A percentile compares a stretch with the other conserved stretches of the same genome.
These are phyloP conservation scores for Lyophyllum shimeji DNA, from an alignment of 768 basidiomycete genomes.

Conservation along the genomic window DNA sequence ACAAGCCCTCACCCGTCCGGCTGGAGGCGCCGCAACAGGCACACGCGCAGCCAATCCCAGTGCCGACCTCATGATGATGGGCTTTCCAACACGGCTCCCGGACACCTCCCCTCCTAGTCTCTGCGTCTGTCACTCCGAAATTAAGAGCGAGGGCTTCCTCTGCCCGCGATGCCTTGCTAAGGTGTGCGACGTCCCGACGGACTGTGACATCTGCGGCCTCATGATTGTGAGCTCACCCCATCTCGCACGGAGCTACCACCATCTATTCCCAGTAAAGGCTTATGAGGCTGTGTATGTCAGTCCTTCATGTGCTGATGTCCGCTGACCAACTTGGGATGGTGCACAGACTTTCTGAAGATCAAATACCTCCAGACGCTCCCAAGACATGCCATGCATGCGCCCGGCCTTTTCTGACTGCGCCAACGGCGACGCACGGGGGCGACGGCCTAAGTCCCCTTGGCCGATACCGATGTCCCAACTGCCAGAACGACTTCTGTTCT, in stretches of 20 bases:
- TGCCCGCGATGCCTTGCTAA: conserved; percentile 93
- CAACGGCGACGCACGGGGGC: conserved; percentile 33
- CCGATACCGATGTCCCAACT: conserved; percentile 88
- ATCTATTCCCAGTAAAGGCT: conserved; percentile 90
- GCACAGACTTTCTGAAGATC: conserved; percentile 41
- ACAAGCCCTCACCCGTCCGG: conserved; percentile 44
- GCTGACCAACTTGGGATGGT: conserved; percentile 3
- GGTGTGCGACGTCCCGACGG: conserved; percentile 97
- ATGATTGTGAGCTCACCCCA: conserved; percentile 99
- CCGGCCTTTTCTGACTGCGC: conserved; percentile 61
- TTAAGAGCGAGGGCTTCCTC: conserved; percentile 91
- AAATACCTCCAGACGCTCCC: conserved; percentile 25
- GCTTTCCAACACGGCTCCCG: conserved; percentile 91
- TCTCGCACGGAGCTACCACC: conserved; percentile 93
- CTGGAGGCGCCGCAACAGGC: conserved; percentile 36
- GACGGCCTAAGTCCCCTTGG: conserved; percentile 84
- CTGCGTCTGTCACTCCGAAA: conserved; percentile 91
- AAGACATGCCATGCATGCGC: conserved; percentile 80
- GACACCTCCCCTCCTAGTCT: conserved; percentile 79
- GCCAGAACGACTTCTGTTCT: conserved; percentile 83
- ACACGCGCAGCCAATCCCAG: conserved; percentile 49
- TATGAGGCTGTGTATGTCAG: conserved; percentile 77
- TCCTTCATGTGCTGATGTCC: conserved; percentile 1
- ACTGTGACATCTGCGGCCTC: conserved; percentile 94
- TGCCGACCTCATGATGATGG: conserved; percentile 98